Conservation (phyloP, 345 rosid genomes). For the Cardamine chenopodiifolia region DNA sequence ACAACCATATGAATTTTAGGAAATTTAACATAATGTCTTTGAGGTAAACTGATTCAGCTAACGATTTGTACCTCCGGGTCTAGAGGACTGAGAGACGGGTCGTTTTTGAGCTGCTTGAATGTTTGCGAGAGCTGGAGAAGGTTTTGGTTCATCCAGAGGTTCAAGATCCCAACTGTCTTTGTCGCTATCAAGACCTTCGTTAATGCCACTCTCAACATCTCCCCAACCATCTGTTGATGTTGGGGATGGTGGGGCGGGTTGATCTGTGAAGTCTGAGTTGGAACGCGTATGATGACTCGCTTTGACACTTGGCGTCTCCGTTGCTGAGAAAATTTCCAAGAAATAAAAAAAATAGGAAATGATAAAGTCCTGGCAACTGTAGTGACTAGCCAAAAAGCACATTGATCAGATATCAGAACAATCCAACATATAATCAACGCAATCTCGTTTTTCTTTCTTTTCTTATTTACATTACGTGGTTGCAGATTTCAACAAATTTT, state of each 20-base stretch:
- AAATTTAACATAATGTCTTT: constrained; percentile 14
- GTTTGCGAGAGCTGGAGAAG: constrained; percentile 72
- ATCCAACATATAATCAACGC: background rate
- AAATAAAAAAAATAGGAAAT: background rate
- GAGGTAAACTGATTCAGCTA: constrained; percentile 9
- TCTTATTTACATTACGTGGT: background rate
- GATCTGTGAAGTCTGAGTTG: constrained; percentile 71
- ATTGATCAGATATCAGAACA: background rate
- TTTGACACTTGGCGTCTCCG: constrained; percentile 57
- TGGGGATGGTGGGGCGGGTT: constrained; percentile 75
- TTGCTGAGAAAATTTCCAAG: constrained; percentile 42
- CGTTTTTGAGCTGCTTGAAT: constrained; percentile 96
- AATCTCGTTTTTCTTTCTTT: constrained; percentile 16
- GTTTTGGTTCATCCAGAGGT: constrained; percentile 87
- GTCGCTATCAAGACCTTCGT: constrained; percentile 71
- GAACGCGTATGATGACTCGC: constrained; percentile 60
- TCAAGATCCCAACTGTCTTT: constrained; percentile 98
- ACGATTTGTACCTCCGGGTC: constrained; percentile 60
- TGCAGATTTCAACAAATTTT: background rate
- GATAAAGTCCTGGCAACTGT: background rate
- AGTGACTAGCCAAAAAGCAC: background rate
- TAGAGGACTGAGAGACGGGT: constrained; percentile 71
- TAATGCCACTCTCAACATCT: constrained; percentile 81
- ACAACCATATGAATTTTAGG: background rate
- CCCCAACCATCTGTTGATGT: constrained; percentile 99